Conservation (phyloP, 1,284 basidiomycete genomes). For the Leccinum pachyderme region DNA sequence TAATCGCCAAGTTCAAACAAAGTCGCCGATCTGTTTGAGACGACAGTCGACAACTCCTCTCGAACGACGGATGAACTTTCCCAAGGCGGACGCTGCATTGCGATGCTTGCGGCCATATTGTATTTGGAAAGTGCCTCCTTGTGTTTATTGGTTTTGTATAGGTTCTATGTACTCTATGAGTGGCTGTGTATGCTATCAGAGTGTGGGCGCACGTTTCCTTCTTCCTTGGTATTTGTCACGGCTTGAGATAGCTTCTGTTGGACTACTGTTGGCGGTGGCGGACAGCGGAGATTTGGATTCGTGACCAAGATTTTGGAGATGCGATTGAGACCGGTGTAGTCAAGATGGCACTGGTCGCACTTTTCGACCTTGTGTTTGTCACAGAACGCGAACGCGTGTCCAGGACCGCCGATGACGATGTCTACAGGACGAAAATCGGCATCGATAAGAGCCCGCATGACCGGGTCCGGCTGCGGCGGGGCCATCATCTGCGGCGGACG, state of each 20-base stretch:
- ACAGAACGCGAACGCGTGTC: constrained; percentile 57
- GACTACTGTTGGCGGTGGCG: constrained; percentile 78
- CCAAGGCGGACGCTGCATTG: constrained; percentile 86
- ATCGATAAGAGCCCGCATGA: constrained; percentile 72
- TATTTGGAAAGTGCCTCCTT: constrained; percentile 82
- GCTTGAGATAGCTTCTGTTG: constrained; percentile 72
- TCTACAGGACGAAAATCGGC: constrained; percentile 63
- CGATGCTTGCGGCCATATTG: constrained; percentile 80
- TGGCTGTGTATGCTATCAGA: constrained; percentile 2
- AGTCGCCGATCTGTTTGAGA: constrained; percentile 92
- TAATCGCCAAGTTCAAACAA: constrained; percentile 77
- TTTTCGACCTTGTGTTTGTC: constrained; percentile 62
- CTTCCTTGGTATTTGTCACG: constrained; percentile 80
- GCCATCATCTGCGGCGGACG: constrained; percentile 37
- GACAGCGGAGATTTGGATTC: constrained; percentile 74
- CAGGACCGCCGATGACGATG: constrained; percentile 52
- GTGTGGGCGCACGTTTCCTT: constrained; percentile 71
- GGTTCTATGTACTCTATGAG: constrained; percentile 43
- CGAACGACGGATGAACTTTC: constrained; percentile 79
- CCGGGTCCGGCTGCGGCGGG: constrained; percentile 57
- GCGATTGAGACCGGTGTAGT: constrained; percentile 71
- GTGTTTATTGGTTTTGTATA: constrained; percentile 77
- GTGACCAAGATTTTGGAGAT: constrained; percentile 67
- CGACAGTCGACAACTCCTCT: constrained; percentile 85
- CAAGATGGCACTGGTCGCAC: constrained; percentile 67